A percentile compares a stretch with the other conserved stretches of the same genome.
Conservation (phyloP, 257 asterid species). For the Nicotiana obtusifolia region DNA sequence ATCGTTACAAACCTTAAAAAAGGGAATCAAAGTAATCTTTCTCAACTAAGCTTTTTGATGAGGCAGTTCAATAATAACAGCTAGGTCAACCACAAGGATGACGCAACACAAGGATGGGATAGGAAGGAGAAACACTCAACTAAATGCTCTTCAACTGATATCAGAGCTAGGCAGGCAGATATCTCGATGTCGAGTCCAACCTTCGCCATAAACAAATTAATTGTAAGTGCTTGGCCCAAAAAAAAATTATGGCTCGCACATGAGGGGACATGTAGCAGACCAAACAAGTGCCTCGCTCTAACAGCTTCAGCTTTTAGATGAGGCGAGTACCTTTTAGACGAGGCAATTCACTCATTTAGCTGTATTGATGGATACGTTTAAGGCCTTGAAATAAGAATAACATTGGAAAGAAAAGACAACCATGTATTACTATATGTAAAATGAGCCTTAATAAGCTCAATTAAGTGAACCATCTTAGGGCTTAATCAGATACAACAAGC, state of each 20-base stretch:
- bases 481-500: background rate
- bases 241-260: background rate
- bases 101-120: background rate
- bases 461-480: background rate
- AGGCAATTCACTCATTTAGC: background rate
- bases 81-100: background rate
- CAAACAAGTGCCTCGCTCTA: background rate
- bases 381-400: background rate
- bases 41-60: background rate
- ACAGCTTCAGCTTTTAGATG: background rate
- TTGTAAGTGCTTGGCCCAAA: background rate
- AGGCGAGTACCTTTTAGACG: background rate
- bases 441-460: no score
- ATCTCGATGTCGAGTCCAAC: background rate
- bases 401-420: background rate
- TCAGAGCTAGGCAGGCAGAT: background rate
- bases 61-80: background rate
- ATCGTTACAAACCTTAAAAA: background rate
- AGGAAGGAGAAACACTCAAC: background rate
- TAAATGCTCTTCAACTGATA: background rate
- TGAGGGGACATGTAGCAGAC: background rate
- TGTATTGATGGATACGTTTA: background rate
- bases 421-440: background rate
- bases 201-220: constrained; percentile 2
- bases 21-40: background rate